A percentile compares a stretch with the other conserved stretches of the same genome.
Evolutionary conservation across 768 basidiomycete genomes (phyloP).

Genomic region (Calocera cornea): DNA sequence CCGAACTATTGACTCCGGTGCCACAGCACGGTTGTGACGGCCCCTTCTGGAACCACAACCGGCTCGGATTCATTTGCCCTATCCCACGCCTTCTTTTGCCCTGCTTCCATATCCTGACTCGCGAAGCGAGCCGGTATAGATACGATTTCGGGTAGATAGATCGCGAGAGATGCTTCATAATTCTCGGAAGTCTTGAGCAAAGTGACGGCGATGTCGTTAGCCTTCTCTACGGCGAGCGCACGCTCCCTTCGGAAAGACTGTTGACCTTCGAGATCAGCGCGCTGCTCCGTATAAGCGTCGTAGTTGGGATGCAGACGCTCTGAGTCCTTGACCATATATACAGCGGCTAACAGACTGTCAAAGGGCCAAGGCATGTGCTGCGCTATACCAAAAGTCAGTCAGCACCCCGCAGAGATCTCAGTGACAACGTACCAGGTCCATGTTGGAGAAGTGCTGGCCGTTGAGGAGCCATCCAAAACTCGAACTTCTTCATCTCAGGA

Average conservation of each 20-base stretch:
- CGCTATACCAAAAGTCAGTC: neutral
- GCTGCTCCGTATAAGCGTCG: neutral
- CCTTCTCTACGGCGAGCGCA: neutral
- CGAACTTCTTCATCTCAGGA: neutral
- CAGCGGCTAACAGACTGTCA: neutral
- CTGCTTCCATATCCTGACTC: neutral
- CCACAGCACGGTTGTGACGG: too few relatives aligned
- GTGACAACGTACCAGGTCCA: neutral
- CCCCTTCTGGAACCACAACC: too few relatives aligned
- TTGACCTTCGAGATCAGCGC: neutral
- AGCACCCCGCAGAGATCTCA: neutral
- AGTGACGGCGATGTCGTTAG: neutral
- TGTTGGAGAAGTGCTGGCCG: neutral
- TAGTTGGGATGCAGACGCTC: neutral
- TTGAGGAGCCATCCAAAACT: neutral
- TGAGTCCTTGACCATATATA: neutral
- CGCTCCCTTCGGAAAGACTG: neutral
- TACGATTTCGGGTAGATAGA: neutral
- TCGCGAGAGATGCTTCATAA: neutral
- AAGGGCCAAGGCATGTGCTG: neutral
- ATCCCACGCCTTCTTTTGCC: too few relatives aligned
- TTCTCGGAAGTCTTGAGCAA: neutral
- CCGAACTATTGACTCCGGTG: too few relatives aligned
- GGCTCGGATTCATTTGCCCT: too few relatives aligned
- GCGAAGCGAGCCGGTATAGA: neutral